Evolutionary conservation across 2,329 filamentous ascomycete species (phyloP), one percentile per base, ranked within the genome.

Genomic region (Rhinocladiella mackenziei): DNA sequence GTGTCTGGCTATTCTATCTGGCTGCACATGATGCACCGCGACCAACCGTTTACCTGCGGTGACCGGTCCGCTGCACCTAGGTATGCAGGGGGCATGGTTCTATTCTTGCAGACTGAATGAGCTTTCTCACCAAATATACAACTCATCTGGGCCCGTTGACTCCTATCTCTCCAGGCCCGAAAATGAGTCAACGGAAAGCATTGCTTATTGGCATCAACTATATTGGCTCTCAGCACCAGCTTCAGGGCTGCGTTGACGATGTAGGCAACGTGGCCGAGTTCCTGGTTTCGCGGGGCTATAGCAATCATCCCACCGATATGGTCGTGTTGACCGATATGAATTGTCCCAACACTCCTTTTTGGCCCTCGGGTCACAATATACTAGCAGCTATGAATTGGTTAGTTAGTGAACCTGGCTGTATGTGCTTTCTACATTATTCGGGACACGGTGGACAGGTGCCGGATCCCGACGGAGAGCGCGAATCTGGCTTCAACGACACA

Each of bases 361-460:
- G 59, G 37, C 68, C 69, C 1, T 65, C 60, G 0, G 68, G 65
- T 6, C 65, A 65, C 51, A 72, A 72, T 51, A 65, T 74, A 13
- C 57, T 74, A 28, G 71, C 71, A 2, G 77, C 77, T 3, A 77
- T 80, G 61, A 65, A 74, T 42, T 80, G 77, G 77, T 68, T 81
- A 2, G 71, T 79, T 26, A 49, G 55, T 4, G 51, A 54, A 34
- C 51, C 51, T 14, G 49, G 43, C 2, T 44, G 42, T 26, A 32
- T 42, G 20, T 40, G 30, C 15, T 80, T 78, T 65, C 59, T 80
- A 37, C 76, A 77, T 51, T 81, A 80, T 53, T 76, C 73, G 0
- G 77, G 77, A 1, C 77, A 81, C 49, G 77, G 77, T 40, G 72
- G 76, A 30, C 75, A 77, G 58, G 69, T 77, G 15, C 60, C 58